A percentile compares a stretch with the other conserved stretches of the same genome.
Evolutionary conservation across 208 protist species (phyloP).

Genomic region (Blechomonas ayalai): DNA sequence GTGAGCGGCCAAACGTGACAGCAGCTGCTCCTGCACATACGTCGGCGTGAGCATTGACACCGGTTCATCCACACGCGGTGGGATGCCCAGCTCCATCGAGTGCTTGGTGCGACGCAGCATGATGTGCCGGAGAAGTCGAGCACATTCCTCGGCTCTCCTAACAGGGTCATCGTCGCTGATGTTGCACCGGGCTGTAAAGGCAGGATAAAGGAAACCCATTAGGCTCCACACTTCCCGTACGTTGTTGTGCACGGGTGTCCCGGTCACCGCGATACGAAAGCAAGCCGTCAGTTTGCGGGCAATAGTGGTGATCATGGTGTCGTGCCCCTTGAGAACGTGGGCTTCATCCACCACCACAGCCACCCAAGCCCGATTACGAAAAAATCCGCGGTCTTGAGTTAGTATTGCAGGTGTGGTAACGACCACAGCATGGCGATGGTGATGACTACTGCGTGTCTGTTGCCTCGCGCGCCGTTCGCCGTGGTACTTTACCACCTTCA

Average conservation of each 20-base stretch:
- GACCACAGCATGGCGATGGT: conserved; percentile 83
- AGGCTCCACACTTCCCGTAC: conserved; percentile 94
- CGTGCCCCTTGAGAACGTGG: conserved; percentile 91
- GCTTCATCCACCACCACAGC: conserved; percentile 95
- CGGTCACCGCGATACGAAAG: conserved; percentile 85
- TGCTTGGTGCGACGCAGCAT: conserved; percentile 96
- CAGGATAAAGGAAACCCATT: conserved; percentile 93
- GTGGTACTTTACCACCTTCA: conserved; percentile 91
- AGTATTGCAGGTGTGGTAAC: conserved; percentile 95
- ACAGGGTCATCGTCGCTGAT: conserved; percentile 19
- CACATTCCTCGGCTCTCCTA: conserved; percentile 55
- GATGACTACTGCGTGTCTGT: conserved; percentile 14
- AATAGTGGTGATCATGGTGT: conserved; percentile 45
- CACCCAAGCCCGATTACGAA: conserved; percentile 88
- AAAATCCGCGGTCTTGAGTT: conserved; percentile 63
- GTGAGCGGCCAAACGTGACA: conserved; percentile 41
- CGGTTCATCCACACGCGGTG: conserved; percentile 91
- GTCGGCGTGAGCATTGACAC: conserved; percentile 55
- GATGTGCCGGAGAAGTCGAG: conserved; percentile 70
- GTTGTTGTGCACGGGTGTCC: conserved; percentile 97
- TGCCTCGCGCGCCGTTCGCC: conserved; percentile 51
- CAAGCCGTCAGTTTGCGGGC: conserved; percentile 73
- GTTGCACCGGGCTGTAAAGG: conserved; percentile 60
- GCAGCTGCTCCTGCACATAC: conserved; percentile 71
- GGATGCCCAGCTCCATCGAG: conserved; percentile 96